Evolutionary conservation across 176 grass and related monocot genomes (phyloP), one percentile per base, ranked within the genome.

Genomic region (Carex kokanica): DNA sequence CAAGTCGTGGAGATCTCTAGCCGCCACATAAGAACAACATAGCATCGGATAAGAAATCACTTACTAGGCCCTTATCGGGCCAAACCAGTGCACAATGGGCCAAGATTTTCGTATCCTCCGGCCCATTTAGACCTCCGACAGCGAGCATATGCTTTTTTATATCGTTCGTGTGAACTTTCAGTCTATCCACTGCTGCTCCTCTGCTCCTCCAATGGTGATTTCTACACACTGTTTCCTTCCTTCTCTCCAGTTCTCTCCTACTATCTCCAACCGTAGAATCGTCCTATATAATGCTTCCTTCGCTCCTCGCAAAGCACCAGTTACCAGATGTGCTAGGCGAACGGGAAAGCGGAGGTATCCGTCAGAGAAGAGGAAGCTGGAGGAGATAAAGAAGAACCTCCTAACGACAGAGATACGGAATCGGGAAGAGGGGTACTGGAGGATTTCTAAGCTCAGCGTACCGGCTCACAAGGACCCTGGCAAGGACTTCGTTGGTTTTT

Each of bases 361-460:
- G 4, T 98, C 95, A 49, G 95, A 98, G 90, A 98, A 95, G 89
- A 98, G 93, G 91, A 83, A 79, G 70, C 77, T 98, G 55, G 86
- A 88, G 11, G 82, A 55, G 83, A 67, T 68, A 17, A 89, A 90
- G 52, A 86, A 94, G 80, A 84, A 74, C 52, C 25, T 91, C 24
- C 83, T 94, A 65, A 83, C 38, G 18, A 60, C 86, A 31, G 82
- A 66, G n/a, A 60, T 88, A 15, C 87, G 81, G 8, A 69, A 87
- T 23, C 85, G 89, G 53, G 89, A 88, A 51, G 89, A 84, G 2
- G 95, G 95, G 4, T 93, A 77, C 80, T 98, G 95, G 95, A 85
- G 92, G 29, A 86, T 98, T 32, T 98, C 87, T 55, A 98, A 93
- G 82, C 95, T 98, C 73, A 61, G 79, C 11, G 89, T 98, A 49